Conservation (phyloP, 345 rosid genomes). For the Eucalyptus globulus region DNA sequence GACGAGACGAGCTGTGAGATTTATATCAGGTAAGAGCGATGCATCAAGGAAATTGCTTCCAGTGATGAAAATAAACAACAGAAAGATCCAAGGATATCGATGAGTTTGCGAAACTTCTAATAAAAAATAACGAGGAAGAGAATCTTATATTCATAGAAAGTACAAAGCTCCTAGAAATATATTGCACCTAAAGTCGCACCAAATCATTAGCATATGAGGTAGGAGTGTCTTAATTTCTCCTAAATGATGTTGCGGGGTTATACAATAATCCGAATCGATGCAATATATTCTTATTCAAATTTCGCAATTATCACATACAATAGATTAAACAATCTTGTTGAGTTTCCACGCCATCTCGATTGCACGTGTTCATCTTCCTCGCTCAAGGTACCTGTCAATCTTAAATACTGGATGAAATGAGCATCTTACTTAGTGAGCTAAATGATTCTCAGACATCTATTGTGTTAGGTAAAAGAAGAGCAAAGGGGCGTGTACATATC, state of each 20-base stretch:
- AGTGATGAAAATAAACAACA: not conserved
- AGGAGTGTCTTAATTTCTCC: not conserved
- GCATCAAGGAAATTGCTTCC: not conserved
- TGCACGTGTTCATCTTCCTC: not conserved
- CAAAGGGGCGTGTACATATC: not conserved
- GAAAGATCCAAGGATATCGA: not conserved
- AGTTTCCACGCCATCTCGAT: not conserved
- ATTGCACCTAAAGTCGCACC: not conserved
- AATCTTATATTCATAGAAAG: not conserved
- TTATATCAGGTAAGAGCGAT: not conserved
- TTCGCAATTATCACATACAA: not conserved
- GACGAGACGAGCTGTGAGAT: not conserved
- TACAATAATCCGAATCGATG: not conserved
- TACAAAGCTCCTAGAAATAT: not conserved
- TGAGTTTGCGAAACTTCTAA: not conserved
- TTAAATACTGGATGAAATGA: not conserved
- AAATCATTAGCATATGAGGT: not conserved
- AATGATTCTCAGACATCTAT: not conserved
- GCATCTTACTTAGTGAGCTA: not conserved
- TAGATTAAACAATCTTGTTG: not conserved
- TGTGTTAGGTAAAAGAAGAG: not conserved
- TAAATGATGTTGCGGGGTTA: not conserved
- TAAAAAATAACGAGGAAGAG: rapidly evolving
- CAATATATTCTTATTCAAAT: not conserved
- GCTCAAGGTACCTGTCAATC: not conserved